phyloP scores from a whole-genome alignment of 1,284 basidiomycete species.

The Boletus semigastroideus region DNA sequence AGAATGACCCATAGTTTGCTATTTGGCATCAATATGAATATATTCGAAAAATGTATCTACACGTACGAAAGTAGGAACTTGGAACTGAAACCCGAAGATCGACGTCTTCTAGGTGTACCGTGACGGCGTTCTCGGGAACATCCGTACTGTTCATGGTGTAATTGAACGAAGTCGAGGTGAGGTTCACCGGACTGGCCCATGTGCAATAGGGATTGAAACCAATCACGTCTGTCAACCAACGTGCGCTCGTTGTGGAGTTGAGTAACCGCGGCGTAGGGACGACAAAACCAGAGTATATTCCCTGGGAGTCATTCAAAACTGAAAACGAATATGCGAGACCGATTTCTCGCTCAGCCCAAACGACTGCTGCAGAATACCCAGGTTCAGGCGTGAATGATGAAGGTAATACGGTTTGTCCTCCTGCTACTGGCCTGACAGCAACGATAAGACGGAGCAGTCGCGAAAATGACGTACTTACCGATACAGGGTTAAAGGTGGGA shows the following conservation, averaged over 20 bases:
- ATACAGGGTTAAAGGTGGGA: constrained; percentile 12
- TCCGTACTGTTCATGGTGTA: constrained; percentile 13
- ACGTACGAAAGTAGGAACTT: constrained; percentile 15
- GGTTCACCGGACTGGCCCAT: constrained; percentile 22
- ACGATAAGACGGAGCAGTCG: neutral
- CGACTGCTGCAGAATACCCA: constrained; percentile 11
- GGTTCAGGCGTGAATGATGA: constrained; percentile 5
- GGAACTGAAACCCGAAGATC: constrained; percentile 11
- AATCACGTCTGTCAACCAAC: constrained; percentile 26
- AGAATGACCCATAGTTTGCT: constrained; percentile 8
- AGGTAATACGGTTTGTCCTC: neutral
- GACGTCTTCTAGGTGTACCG: constrained; percentile 3
- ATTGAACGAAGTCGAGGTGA: constrained; percentile 13
- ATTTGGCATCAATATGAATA: neutral
- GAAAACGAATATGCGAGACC: constrained; percentile 11
- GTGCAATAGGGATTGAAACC: constrained; percentile 18
- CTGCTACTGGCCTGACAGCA: constrained; percentile 7
- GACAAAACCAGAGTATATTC: constrained; percentile 8
- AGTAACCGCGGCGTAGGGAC: constrained; percentile 12
- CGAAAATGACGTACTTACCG: constrained; percentile 3
- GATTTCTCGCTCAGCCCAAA: constrained; percentile 15
- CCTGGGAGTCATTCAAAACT: constrained; percentile 9
- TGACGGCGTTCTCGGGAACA: neutral
- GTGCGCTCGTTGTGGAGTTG: constrained; percentile 12
- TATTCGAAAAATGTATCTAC: neutral